Conservation (phyloP, 2,329 filamentous ascomycete species). For the Anisogramma anomala region DNA sequence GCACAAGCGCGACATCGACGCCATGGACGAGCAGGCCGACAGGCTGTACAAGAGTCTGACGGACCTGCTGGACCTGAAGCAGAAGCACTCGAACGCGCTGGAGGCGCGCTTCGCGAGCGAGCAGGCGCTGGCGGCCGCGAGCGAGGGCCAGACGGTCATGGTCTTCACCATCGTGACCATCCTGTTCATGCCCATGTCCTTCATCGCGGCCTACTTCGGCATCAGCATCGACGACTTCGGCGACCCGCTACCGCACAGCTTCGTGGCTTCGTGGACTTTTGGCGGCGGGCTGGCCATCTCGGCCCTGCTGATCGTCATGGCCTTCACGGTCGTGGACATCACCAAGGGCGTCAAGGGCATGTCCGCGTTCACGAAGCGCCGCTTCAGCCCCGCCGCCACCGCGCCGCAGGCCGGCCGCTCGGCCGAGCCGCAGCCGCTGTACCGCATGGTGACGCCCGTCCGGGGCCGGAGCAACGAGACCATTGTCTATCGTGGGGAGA, state of each 20-base stretch:
- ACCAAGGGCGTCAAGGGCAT: conserved; percentile 14
- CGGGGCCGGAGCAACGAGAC: conserved; percentile 7
- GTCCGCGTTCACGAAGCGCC: conserved; percentile 8
- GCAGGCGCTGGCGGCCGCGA: conserved; percentile 48
- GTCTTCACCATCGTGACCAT: conserved; percentile 35
- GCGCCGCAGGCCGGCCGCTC: background rate
- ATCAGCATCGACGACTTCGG: conserved; percentile 37
- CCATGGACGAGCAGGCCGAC: conserved; percentile 52
- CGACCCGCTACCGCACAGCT: conserved; percentile 17
- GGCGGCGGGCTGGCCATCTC: conserved; percentile 30
- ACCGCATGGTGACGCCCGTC: background rate
- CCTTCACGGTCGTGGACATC: conserved; percentile 27
- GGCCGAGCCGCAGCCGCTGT: background rate
- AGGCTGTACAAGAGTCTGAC: conserved; percentile 49
- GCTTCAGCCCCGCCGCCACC: background rate
- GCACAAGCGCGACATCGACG: conserved; percentile 46
- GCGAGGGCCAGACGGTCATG: conserved; percentile 34
- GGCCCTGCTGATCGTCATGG: conserved; percentile 26
- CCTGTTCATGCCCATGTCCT: conserved; percentile 32
- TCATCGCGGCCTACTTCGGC: conserved; percentile 32
- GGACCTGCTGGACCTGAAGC: conserved; percentile 54
- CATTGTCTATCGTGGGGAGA: conserved; percentile 6
- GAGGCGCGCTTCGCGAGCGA: conserved; percentile 51
- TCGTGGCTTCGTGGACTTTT: conserved; percentile 22
- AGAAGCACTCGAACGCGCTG: conserved; percentile 57